Base-by-base conservation (phyloP, 2,329 filamentous ascomycete species). In the Graphiopsis chlorocephala region DNA sequence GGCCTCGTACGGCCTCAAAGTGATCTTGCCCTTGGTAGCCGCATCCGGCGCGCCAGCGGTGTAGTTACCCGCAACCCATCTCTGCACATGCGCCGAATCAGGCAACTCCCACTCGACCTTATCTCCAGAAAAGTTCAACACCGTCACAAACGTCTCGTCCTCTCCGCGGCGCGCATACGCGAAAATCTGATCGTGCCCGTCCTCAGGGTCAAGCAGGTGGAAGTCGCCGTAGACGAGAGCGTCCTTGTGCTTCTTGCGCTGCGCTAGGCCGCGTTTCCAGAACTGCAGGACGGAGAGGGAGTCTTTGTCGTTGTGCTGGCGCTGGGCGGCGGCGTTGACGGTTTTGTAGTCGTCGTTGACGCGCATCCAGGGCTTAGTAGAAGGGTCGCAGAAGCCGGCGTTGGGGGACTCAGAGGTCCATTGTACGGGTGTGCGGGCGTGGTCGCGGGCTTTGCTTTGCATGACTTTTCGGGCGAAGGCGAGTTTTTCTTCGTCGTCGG, bases 371-470 rank as follows among this genome's bases (percentile, higher is more conserved):
- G 86, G 85, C 59, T 78, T 77, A 0, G 79, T 80, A 0, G 76
- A 78, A 0, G 77, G 68, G 63, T 78, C 75, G 7, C 86, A 87
- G 77, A 91, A 91, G 1, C 89, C 89, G 0, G 85, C 86, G 67
- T 88, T 81, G 0, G 79, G 73, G 0, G 78, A 77, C n/a, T 55
- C 67, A 0, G 74, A 79, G 63, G 82, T 82, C 89, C 89, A 91
- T 68, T 89, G 87, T 78, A 92, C 86, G 0, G 89, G 89, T 3
- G 86, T 83, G n/a, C 89, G 81, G 10, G 87, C 83, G 71, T 91
- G 86, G 72, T 91, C 88, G 33, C 88, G 80, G 6, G 83, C 87
- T 31, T 90, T 82, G 65, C 83, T 80, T 67, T 87, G 83, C 60
- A 90, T 78, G 45, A 84, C 79, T 10, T 78, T 74, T 69, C 83